Base-by-base conservation (phyloP, 2,329 filamentous ascomycete species). In the Hypomyces perniciosus region DNA sequence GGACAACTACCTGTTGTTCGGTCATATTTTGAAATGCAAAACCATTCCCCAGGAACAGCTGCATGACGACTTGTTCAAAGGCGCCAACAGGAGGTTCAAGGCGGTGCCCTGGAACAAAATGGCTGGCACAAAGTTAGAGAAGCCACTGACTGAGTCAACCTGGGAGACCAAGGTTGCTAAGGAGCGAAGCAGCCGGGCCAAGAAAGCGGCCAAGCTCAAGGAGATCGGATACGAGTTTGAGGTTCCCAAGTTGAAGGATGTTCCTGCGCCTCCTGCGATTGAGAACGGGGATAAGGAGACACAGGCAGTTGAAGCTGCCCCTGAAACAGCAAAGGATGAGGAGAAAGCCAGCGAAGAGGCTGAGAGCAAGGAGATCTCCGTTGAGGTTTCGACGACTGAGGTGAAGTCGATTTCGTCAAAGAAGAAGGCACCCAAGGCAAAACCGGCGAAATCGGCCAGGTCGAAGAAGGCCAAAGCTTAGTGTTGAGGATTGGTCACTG, bases 1-100 rank as follows among this genome's bases (percentile, higher is more conserved):
- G 93, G 83, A 96, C 76, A 95, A 91, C 72, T 99, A 99, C 71
- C 82, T 97, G 37, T 79, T 99, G 64, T 97, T 96, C 68, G 89
- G 90, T 5, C 92, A 96, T 67, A 87, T 97, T 55, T 77, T 99
- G 60, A 92, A 95, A 70, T 92, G 91, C 70, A 88, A 89, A 65
- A 74, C 84, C 27, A 80, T 96, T 4, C 82, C 88, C 4, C 74
- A 82, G 51, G 88, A 88, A 54, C 84, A 91, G 64, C 75, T 96
- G 40, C 89, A 95, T 66, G 78, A 84, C 27, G 79, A 89, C 55
- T 74, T 96, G 48, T 97, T 90, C 82, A 90, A 93, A 72, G 90
- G 90, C 35, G 89, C 90, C 62, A 92, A 95, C 70, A 84, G 83
- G 62, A 86, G 91, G 50, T 96, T 93, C 78, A 95, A 95, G 77